Conservation (phyloP, 805 yeast species). For the Yarrowia deformans region DNA sequence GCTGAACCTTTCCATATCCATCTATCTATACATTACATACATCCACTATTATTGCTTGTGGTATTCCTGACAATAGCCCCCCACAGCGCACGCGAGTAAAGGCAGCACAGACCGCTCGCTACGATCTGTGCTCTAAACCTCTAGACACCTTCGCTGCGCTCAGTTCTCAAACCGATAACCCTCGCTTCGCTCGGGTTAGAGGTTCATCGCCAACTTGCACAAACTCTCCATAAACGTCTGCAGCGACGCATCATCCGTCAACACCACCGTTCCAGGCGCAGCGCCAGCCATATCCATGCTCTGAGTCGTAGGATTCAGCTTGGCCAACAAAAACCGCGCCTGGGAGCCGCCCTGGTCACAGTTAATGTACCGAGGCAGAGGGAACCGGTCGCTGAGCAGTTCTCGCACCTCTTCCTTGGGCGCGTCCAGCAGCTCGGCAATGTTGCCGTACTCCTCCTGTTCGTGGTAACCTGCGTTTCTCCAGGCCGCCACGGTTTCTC, state of each 20-base stretch:
- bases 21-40: constrained; percentile 27
- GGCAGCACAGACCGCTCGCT: too few relatives aligned
- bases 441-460: constrained; percentile 85
- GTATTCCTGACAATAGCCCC: too few relatives aligned
- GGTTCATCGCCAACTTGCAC: constrained; percentile 32
- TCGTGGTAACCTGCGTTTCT: constrained; percentile 94
- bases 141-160: too few relatives aligned
- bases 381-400: constrained; percentile 90
- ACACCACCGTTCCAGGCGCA: constrained; percentile 32
- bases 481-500: constrained; percentile 95
- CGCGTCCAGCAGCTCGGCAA: constrained; percentile 82
- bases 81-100: too few relatives aligned
- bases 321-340: constrained; percentile 94
- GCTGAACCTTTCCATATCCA: background rate
- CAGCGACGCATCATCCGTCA: constrained; percentile 34
- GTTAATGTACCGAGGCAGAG: constrained; percentile 95
- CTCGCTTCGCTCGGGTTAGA: background rate
- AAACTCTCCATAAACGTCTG: constrained; percentile 34
- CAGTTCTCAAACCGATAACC: too few relatives aligned
- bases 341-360: constrained; percentile 99
- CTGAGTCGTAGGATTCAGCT: constrained; percentile 85
- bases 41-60: background rate
- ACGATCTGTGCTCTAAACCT: too few relatives aligned
- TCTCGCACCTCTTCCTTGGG: constrained; percentile 94
- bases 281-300: constrained; percentile 30